phyloP scores from a whole-genome alignment of 208 protist genomes.

The Angomonas deanei region DNA sequence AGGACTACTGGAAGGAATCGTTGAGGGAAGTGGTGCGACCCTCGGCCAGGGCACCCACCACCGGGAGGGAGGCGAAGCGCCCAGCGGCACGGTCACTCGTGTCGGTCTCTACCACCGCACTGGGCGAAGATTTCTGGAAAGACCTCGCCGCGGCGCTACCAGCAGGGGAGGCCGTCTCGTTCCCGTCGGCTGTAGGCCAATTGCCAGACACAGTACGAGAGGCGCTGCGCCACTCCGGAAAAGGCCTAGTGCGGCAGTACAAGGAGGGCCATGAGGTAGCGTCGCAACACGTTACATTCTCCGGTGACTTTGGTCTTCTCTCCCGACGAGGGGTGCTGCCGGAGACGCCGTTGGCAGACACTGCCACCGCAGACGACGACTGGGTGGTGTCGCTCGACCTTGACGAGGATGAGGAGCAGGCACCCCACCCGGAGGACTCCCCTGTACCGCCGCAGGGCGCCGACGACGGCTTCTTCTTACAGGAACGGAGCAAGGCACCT shows the following conservation, averaged over 20 bases:
- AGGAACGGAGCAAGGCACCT: neutral
- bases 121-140: neutral
- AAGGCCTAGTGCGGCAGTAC: slow-evolving; percentile 33
- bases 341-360: slow-evolving; percentile 2
- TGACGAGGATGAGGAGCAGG: slow-evolving; percentile 20
- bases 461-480: neutral
- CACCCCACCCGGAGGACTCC: neutral
- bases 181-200: slow-evolving; percentile 15
- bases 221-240: slow-evolving; percentile 10
- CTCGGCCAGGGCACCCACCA: neutral
- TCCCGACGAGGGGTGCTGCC: neutral
- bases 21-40: neutral
- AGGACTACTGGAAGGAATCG: neutral
- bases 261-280: slow-evolving; percentile 18
- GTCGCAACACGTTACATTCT: neutral
- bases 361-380: slow-evolving; percentile 12
- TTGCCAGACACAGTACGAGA: slow-evolving; percentile 20
- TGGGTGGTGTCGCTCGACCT: slow-evolving; percentile 46
- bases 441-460: neutral
- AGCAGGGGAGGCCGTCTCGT: slow-evolving; percentile 8
- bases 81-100: too few species aligned
- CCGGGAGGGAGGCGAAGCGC: neutral
- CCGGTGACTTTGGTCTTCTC: neutral
- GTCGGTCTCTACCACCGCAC: neutral
- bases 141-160: neutral